Evolutionary conservation across 2,329 filamentous ascomycete species (phyloP), one percentile per base, ranked within the genome.

Genomic region (Graphilbum ipis-grandicollis): DNA sequence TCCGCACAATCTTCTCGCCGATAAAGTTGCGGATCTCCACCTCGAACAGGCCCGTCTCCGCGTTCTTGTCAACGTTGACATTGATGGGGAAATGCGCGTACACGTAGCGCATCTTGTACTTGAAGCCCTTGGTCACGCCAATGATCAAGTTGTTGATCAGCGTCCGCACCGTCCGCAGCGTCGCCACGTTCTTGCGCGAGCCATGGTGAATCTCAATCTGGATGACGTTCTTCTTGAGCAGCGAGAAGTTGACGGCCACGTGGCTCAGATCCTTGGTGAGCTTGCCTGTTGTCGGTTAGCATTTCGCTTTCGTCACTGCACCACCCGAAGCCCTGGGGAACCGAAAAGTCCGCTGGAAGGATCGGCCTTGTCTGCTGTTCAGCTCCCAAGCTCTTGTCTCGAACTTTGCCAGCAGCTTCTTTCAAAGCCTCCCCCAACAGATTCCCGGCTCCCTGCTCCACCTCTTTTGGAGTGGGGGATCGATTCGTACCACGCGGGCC

Each of bases 31-130:
- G 79, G 72, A 98, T 96, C 79, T 98, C 90, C 58, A 98, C 82
- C 66, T 93, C 81, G 60, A 58, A 80, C 53, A 78, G 66, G 52
- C 78, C 86, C 47, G 83, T 90, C 70, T 96, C 90, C 57, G 64
- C 62, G 75, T 88, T 88, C 80, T 94, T 86, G 56, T 93, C 85
- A 52, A 98, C 66, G 75, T 94, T 96, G 71, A 98, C 88, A 76
- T 98, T 98, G 84, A 98, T 98, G 67, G 90, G 90, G 62, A 98
- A 98, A 79, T 98, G 90, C 62, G 90, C 90, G 65, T 98, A 98
- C 66, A 98, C 90, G 72, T 98, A 98, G 58, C 92, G 84, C 88
- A 98, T 96, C 83, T 98, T 98, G 81, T 98, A 98, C 73, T 92
- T 92, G 83, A 80, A 98, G 53, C 90, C 90, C 74, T 88, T 93